A percentile compares a stretch with the other conserved stretches of the same genome.
Evolutionary conservation across 768 basidiomycete species (phyloP).

Genomic region (Scleroderma bovista): DNA sequence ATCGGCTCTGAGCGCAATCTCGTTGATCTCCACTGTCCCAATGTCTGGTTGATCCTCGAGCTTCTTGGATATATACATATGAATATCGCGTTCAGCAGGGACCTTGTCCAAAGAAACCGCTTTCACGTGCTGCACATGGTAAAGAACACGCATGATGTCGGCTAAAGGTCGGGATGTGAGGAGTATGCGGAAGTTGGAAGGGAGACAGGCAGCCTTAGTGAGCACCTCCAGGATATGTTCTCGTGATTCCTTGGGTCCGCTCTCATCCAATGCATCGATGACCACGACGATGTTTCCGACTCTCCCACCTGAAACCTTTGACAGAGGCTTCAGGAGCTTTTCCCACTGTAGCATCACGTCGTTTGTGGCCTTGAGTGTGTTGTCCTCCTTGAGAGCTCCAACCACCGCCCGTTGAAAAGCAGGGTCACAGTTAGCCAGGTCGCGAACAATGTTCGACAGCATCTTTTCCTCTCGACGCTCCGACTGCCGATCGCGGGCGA

Average conservation of each 20-base stretch:
- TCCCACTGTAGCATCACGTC: not conserved
- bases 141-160: slow-evolving; percentile 15
- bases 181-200: slow-evolving; percentile 34
- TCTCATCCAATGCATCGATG: not conserved
- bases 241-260: not conserved
- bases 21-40: not conserved
- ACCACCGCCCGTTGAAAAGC: not conserved
- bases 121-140: not conserved
- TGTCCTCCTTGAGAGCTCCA: not conserved
- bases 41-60: not conserved
- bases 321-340: not conserved
- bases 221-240: slow-evolving; percentile 18
- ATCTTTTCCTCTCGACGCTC: not conserved
- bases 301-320: slow-evolving; percentile 7
- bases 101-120: not conserved
- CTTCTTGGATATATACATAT: not conserved
- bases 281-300: slow-evolving; percentile 4
- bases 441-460: not conserved
- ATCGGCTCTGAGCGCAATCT: slow-evolving; percentile 7
- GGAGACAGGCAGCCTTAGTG: slow-evolving; percentile 34
- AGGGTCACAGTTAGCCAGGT: not conserved
- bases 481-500: not conserved
- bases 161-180: slow-evolving; percentile 29
- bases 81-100: not conserved
- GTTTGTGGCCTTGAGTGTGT: not conserved